These are phyloP conservation scores for Bipolaris oryzae DNA, from an alignment of 2,329 filamentous ascomycete species.

Conservation along the genomic window DNA sequence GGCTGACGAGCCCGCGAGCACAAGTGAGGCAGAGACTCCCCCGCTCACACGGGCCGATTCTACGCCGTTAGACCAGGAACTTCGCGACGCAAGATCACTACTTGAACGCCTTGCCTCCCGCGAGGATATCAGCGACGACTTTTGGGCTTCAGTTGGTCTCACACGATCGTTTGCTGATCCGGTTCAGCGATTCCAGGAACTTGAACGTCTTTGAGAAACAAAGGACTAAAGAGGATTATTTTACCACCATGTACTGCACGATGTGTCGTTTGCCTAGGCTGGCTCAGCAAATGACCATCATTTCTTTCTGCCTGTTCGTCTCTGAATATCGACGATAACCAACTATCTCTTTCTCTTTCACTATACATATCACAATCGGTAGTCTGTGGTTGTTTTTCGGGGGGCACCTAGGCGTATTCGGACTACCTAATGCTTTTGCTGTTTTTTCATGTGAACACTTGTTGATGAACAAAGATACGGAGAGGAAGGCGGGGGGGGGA, in stretches of 20 bases:
- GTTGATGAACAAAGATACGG: too few species aligned
- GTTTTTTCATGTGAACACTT: too few species aligned
- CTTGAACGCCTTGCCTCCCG: conserved; percentile 71
- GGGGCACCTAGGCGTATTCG: neutral
- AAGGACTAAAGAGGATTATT: neutral
- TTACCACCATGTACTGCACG: neutral
- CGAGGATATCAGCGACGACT: conserved; percentile 80
- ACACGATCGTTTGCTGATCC: conserved; percentile 42
- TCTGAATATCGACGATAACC: neutral
- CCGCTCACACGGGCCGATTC: conserved; percentile 14
- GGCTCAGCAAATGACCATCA: conserved; percentile 5
- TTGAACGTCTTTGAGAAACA: conserved; percentile 30
- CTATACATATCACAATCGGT: neutral
- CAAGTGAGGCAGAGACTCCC: conserved; percentile 27
- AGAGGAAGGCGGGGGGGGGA: too few species aligned
- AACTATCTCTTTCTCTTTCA: neutral
- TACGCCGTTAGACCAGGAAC: conserved; percentile 45
- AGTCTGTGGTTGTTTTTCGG: neutral
- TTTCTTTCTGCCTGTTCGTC: neutral
- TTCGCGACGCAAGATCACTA: conserved; percentile 73
- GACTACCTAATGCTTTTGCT: too few species aligned
- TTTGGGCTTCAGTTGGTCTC: conserved; percentile 66
- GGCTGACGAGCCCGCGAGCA: conserved; percentile 24
- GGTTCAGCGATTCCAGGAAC: conserved; percentile 44
- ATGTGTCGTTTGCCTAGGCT: conserved; percentile 1